Conservation (phyloP, 2,329 filamentous ascomycete genomes). For the Paraphoma sp. region DNA sequence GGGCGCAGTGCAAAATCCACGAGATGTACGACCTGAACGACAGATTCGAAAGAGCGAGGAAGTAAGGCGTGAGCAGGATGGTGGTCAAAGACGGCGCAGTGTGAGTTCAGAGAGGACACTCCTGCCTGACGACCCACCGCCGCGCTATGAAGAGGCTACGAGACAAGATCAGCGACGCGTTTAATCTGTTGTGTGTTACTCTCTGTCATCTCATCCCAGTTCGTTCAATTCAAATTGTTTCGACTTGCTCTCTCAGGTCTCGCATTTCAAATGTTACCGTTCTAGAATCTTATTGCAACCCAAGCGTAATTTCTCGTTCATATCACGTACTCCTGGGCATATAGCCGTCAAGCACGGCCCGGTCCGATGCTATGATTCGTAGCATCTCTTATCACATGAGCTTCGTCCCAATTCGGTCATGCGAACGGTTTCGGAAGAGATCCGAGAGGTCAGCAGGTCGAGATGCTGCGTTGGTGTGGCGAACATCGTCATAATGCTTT, state of each 20-base stretch:
- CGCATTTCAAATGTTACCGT: no score
- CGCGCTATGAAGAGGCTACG: conserved; percentile 19
- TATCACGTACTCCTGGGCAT: no score
- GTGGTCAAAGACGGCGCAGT: conserved; percentile 15
- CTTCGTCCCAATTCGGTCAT: not conserved
- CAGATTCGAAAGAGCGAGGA: conserved; percentile 20
- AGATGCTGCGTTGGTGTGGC: not conserved
- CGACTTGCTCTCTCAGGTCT: not conserved
- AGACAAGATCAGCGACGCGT: conserved; percentile 2
- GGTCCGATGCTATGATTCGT: no score
- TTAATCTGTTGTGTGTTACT: not conserved
- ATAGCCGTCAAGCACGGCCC: no score
- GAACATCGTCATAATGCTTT: conserved; percentile 1
- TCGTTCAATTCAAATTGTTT: not conserved
- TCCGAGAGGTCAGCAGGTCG: conserved; percentile 8
- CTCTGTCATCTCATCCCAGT: not conserved
- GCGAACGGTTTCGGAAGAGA: conserved; percentile 6
- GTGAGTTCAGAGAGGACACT: conserved; percentile 14
- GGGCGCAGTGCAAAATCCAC: conserved; percentile 10
- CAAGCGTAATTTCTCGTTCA: no score
- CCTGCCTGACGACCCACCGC: conserved; percentile 19
- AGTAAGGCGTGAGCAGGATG: conserved; percentile 12
- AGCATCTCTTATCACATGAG: not conserved
- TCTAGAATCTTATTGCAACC: no score
- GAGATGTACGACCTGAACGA: not conserved